Conservation (phyloP, 495 filamentous ascomycete genomes). For the Daldinia bambusicola region DNA sequence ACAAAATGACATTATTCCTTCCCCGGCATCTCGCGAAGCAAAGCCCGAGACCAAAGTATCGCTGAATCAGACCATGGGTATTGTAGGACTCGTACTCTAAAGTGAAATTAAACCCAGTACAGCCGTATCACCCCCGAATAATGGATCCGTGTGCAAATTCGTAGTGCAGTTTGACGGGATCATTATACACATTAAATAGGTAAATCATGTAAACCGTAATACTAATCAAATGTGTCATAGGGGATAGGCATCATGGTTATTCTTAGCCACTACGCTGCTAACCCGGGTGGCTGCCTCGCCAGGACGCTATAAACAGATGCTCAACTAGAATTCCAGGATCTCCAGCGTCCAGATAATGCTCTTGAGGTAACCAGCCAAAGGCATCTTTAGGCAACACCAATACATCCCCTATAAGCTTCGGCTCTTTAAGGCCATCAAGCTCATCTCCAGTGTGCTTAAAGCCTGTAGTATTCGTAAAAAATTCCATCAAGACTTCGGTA, state of each 20-base stretch:
- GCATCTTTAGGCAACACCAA: slow-evolving; percentile 42
- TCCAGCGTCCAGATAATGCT: slow-evolving; percentile 14
- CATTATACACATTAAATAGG: slow-evolving; percentile 1
- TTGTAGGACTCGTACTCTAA: too few relatives aligned
- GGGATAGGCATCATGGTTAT: not conserved
- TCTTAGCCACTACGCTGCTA: not conserved
- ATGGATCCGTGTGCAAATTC: not conserved
- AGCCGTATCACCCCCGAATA: not conserved
- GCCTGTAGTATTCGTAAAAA: slow-evolving; percentile 25
- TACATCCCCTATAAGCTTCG: slow-evolving; percentile 36
- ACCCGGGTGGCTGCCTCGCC: slow-evolving; percentile 27
- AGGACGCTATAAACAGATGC: slow-evolving; percentile 35
- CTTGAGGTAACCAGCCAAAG: slow-evolving; percentile 37
- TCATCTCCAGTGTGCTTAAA: slow-evolving; percentile 28
- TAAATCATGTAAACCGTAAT: not conserved
- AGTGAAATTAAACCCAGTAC: not conserved
- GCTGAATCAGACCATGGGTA: not conserved
- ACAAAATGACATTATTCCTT: not conserved
- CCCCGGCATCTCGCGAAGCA: not conserved
- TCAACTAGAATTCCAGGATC: slow-evolving; percentile 24
- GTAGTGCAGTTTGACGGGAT: not conserved
- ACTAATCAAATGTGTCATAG: not conserved
- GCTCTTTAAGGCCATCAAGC: slow-evolving; percentile 29
- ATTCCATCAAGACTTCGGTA: slow-evolving; percentile 36
- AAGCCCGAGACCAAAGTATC: not conserved